Percentiles rank a stretch among this genome's conserved stretches.
These are phyloP conservation scores for Linum usitatissimum DNA, from an alignment of 345 rosid genomes.

Conservation along the genomic window DNA sequence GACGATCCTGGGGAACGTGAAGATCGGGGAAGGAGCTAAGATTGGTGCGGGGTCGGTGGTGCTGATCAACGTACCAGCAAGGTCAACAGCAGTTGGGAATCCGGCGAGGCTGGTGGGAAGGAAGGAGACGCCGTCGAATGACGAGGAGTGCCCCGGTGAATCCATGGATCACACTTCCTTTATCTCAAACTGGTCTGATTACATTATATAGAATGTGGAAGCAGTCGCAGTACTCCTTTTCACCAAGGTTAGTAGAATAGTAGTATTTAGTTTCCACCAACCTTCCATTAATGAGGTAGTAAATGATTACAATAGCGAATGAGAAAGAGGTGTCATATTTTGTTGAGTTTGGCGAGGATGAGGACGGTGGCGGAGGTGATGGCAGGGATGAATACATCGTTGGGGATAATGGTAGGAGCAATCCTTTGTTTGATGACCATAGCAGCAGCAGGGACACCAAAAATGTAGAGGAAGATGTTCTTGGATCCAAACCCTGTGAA, in stretches of 20 bases:
- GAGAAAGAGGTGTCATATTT: slow-evolving; percentile 28
- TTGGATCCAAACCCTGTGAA: slow-evolving; percentile 66
- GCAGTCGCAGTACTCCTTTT: neutral
- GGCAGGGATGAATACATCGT: slow-evolving; percentile 60
- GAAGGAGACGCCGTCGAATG: slow-evolving; percentile 51
- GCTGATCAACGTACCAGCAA: slow-evolving; percentile 60
- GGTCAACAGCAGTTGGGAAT: slow-evolving; percentile 84
- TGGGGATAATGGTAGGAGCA: slow-evolving; percentile 34
- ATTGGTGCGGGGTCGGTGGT: slow-evolving; percentile 92
- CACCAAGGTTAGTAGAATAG: neutral
- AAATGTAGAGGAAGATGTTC: slow-evolving; percentile 46
- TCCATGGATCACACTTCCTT: slow-evolving; percentile 97
- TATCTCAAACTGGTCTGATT: slow-evolving; percentile 89
- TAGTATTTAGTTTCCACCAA: neutral
- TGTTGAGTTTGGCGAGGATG: slow-evolving; percentile 61
- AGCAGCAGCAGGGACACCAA: slow-evolving; percentile 53
- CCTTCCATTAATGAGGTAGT: neutral
- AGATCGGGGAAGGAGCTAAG: slow-evolving; percentile 83
- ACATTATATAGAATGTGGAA: slow-evolving; percentile 26
- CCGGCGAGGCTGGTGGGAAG: slow-evolving; percentile 94
- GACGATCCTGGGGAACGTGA: slow-evolving; percentile 72
- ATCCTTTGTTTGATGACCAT: slow-evolving; percentile 43
- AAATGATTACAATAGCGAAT: neutral
- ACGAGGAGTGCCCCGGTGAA: slow-evolving; percentile 80
- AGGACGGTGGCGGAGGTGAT: slow-evolving; percentile 72